Evolutionary conservation across 2,329 filamentous ascomycete species (phyloP).

Genomic region (Sporothrix pallida): DNA sequence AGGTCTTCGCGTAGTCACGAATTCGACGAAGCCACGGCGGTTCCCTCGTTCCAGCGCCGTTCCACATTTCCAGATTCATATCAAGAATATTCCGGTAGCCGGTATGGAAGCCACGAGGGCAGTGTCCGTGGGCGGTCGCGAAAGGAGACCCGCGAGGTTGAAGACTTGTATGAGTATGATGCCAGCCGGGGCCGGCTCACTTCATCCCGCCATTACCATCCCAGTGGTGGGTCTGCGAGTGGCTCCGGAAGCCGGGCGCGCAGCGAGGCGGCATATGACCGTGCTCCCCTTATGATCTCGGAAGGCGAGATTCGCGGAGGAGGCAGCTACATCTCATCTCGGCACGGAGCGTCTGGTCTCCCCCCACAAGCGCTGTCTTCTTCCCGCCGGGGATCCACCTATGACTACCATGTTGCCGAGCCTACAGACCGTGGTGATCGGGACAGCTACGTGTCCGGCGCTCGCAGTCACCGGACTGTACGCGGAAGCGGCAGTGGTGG

Average conservation of each 20-base stretch:
- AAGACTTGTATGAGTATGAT: conserved; percentile 50
- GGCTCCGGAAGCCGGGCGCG: conserved; percentile 47
- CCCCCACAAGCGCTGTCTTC: conserved; percentile 31
- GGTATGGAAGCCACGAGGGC: conserved; percentile 47
- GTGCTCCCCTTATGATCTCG: conserved; percentile 49
- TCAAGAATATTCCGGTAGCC: conserved; percentile 41
- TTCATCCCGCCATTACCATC: conserved; percentile 47
- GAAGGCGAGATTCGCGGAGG: conserved; percentile 48
- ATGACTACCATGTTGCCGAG: conserved; percentile 33
- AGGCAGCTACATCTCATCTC: conserved; percentile 49
- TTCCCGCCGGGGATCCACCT: conserved; percentile 38
- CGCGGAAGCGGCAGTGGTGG: conserved; percentile 40
- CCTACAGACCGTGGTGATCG: conserved; percentile 43
- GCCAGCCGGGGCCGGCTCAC: conserved; percentile 51
- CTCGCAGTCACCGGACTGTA: conserved; percentile 49
- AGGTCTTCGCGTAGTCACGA: conserved; percentile 44
- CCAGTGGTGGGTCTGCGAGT: conserved; percentile 34
- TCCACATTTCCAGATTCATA: conserved; percentile 54
- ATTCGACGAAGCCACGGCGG: conserved; percentile 48
- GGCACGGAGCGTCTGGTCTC: conserved; percentile 43
- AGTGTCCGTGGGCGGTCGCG: conserved; percentile 35
- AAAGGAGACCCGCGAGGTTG: conserved; percentile 43
- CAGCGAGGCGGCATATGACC: conserved; percentile 49
- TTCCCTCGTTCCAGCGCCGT: conserved; percentile 50
- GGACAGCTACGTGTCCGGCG: conserved; percentile 51